phyloP scores from a whole-genome alignment of 495 filamentous ascomycete species.

The Lentithecium fluviatile region DNA sequence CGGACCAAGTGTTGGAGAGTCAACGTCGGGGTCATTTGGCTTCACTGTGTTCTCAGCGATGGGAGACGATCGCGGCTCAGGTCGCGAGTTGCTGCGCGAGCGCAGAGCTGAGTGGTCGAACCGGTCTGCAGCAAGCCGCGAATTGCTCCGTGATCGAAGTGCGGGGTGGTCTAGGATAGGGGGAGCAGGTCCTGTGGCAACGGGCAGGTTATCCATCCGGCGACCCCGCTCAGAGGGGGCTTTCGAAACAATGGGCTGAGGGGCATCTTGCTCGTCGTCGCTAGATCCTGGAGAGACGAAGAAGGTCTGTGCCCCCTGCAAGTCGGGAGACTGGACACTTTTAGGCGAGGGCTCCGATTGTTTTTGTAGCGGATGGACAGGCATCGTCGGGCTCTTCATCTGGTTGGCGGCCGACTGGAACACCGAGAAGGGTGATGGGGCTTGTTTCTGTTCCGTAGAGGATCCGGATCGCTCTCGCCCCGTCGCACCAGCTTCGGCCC shows the following conservation, averaged over 20 bases:
- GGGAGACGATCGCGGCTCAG: neutral
- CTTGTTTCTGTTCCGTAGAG: slow-evolving; percentile 20
- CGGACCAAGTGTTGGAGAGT: slow-evolving; percentile 82
- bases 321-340: slow-evolving; percentile 11
- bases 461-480: slow-evolving; percentile 16
- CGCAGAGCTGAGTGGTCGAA: slow-evolving; percentile 13
- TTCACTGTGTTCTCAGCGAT: slow-evolving; percentile 32
- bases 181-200: slow-evolving; percentile 21
- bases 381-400: slow-evolving; percentile 23
- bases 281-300: slow-evolving; percentile 32
- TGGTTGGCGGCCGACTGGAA: slow-evolving; percentile 42
- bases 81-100: slow-evolving; percentile 9
- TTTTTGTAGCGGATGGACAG: neutral
- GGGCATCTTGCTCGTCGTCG: slow-evolving; percentile 30
- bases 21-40: slow-evolving; percentile 39
- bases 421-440: slow-evolving; percentile 38
- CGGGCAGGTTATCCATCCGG: slow-evolving; percentile 22
- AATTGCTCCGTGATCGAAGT: slow-evolving; percentile 28
- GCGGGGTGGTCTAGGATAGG: slow-evolving; percentile 32
- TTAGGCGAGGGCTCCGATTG: slow-evolving; percentile 8
- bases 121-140: slow-evolving; percentile 3
- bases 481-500: slow-evolving; percentile 15
- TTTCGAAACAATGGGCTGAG: slow-evolving; percentile 4
- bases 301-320: slow-evolving; percentile 25
- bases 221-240: slow-evolving; percentile 11